Percentiles rank a stretch among this genome's conserved stretches.
Conservation (phyloP, 208 protist genomes). For the Trypanosoma scelopori region DNA sequence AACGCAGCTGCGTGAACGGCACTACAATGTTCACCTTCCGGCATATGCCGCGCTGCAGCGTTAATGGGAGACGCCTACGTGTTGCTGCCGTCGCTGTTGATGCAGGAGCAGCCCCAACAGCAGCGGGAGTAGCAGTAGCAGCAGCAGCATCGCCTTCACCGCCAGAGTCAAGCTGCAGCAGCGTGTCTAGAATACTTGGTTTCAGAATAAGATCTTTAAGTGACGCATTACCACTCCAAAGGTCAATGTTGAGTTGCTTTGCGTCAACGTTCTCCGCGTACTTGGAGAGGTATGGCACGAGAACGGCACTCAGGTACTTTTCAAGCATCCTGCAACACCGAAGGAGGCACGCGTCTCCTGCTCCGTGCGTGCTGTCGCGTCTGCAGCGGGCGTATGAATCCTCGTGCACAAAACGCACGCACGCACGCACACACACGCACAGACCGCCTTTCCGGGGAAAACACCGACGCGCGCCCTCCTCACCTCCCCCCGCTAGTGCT, state of each 20-base stretch:
- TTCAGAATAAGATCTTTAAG: slow-evolving; percentile 79
- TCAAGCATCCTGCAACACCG: slow-evolving; percentile 61
- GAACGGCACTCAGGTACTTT: slow-evolving; percentile 73
- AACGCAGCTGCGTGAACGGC: slow-evolving; percentile 75
- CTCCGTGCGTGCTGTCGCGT: too few species aligned
- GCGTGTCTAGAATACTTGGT: slow-evolving; percentile 54
- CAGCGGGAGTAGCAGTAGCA: slow-evolving; percentile 5
- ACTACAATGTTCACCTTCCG: slow-evolving; percentile 75
- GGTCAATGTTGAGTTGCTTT: slow-evolving; percentile 68
- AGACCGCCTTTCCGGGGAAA: too few species aligned
- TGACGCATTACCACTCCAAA: slow-evolving; percentile 83
- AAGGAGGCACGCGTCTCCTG: background rate
- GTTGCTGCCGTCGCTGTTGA: slow-evolving; percentile 3
- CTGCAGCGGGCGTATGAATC: too few species aligned
- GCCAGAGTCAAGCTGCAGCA: slow-evolving; percentile 34
- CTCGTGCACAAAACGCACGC: too few species aligned
- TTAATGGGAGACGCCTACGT: slow-evolving; percentile 34
- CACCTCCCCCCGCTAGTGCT: too few species aligned
- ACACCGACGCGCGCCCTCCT: too few species aligned
- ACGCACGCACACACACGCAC: too few species aligned
- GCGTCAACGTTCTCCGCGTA: slow-evolving; percentile 87
- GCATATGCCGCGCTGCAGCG: slow-evolving; percentile 76
- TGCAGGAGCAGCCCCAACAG: slow-evolving; percentile 4
- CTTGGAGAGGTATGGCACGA: slow-evolving; percentile 84
- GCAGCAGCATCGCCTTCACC: slow-evolving; percentile 11